Conservation (phyloP, 116 monocot genomes). For the Trichopus zeylanicus region DNA sequence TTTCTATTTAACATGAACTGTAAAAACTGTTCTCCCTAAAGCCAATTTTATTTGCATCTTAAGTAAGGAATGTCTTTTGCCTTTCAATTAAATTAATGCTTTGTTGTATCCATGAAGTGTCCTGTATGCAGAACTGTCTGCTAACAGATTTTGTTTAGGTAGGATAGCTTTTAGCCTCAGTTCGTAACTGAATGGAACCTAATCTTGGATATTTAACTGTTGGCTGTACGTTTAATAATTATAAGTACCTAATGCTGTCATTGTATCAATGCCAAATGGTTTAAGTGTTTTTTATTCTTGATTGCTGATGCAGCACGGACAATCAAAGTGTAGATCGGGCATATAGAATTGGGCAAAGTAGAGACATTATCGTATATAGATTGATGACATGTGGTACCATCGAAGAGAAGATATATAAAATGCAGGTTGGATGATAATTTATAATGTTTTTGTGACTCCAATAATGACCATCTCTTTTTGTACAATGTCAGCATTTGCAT, state of each 20-base stretch:
- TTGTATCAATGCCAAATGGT: background rate
- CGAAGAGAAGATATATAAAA: slow-evolving; percentile 97
- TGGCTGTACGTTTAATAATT: no score
- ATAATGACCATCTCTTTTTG: slow-evolving; percentile 1
- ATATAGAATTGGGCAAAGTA: slow-evolving; percentile 89
- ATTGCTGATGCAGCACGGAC: slow-evolving; percentile 52
- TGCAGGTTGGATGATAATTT: slow-evolving; percentile 57
- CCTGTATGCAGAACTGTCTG: no score
- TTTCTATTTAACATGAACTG: no score
- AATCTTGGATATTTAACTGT: no score
- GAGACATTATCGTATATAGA: slow-evolving; percentile 87
- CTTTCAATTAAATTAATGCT: no score
- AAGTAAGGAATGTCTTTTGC: no score
- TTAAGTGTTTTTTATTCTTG: background rate
- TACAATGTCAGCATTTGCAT: background rate
- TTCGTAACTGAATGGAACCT: no score
- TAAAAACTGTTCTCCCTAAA: no score
- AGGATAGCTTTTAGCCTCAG: no score
- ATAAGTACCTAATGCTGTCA: background rate
- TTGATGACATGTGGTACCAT: slow-evolving; percentile 97
- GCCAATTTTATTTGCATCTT: no score
- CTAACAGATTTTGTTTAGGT: no score
- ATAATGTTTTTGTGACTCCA: background rate
- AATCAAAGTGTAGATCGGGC: slow-evolving; percentile 99
- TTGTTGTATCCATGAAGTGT: no score